These are phyloP conservation scores for Cladorrhinum sp. DNA, from an alignment of 2,329 filamentous ascomycete genomes.

Conservation along the genomic window DNA sequence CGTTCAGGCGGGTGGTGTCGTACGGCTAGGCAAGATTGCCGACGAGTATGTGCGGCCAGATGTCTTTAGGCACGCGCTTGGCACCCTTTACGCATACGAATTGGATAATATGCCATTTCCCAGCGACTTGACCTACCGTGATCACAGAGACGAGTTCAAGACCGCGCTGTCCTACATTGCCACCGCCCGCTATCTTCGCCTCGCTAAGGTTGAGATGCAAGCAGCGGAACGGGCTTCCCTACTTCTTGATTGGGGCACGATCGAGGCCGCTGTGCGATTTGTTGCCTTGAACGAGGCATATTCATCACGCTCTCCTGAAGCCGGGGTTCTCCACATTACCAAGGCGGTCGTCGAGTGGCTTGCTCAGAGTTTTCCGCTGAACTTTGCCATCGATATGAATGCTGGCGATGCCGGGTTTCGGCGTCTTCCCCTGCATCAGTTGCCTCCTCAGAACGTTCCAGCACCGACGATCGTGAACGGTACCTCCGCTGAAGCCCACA, in stretches of 20 bases:
- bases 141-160: slow-evolving; percentile 24
- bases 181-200: slow-evolving; percentile 23
- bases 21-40: slow-evolving; percentile 45
- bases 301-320: slow-evolving; percentile 26
- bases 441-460: slow-evolving; percentile 8
- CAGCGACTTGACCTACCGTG: slow-evolving; percentile 21
- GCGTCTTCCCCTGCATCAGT: slow-evolving; percentile 24
- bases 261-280: slow-evolving; percentile 29
- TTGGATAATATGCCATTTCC: slow-evolving; percentile 36
- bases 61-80: slow-evolving; percentile 55
- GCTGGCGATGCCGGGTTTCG: slow-evolving; percentile 31
- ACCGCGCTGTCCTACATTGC: slow-evolving; percentile 27
- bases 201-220: slow-evolving; percentile 17
- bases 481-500: slow-evolving; percentile 18
- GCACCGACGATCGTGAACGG: slow-evolving; percentile 21
- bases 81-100: slow-evolving; percentile 55
- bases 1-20: slow-evolving; percentile 33
- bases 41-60: slow-evolving; percentile 55
- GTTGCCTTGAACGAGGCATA: slow-evolving; percentile 32
- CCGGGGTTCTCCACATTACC: slow-evolving; percentile 43
- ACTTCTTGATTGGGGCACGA: slow-evolving; percentile 31
- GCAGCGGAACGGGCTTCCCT: slow-evolving; percentile 25
- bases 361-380: slow-evolving; percentile 46
- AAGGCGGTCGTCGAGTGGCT: slow-evolving; percentile 49
- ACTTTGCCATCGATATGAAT: slow-evolving; percentile 51